Evolutionary conservation across 108 stramenopile species (phyloP), one percentile per base, ranked within the genome.

Genomic region (Cyclotella choctawhatcheeana): DNA sequence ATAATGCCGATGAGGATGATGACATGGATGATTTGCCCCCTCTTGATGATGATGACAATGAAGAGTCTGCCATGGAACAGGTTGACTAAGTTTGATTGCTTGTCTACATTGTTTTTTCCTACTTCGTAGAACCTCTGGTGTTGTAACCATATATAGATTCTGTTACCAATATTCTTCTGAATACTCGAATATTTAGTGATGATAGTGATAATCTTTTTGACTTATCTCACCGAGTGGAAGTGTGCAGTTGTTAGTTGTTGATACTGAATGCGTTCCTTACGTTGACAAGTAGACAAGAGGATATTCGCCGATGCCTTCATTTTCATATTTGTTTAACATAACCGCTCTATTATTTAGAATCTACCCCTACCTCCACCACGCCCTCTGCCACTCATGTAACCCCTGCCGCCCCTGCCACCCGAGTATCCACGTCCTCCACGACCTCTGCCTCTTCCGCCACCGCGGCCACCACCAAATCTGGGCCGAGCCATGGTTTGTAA

Each of bases 51-150:
- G 97, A 94, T 69, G 96, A 89, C 47, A 96, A 98, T 44, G 97
- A 91, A 55, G 98, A 98, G 69, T 93, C 91, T 58, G 96, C 97
- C 73, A 99, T 99, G 99, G 99, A 99, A 85, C 90, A 96, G 79
- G 98, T 99, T 65, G 97, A 98, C 81, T 98, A 97, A 93, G 27
- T 4, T 34, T 47, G 10, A 5, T 59, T 59, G 7, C 18, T 21
- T 58, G 4, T 51, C 25, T 27, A 24, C 3, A 16, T 5, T 6
- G 29, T 24, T 14, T 6, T 40, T 40, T 40, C 8, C 37, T 12
- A 8, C 12, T 12, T 40, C 37, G 6, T 40, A 6, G 6, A 40
- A 12, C 6, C 37, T 12, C 47, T n/a, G 47, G 47, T 48, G 8
- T n/a, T 48, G 47, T 48, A 48, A 48, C 4, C 16, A 48, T 40